These are phyloP conservation scores for Olyra latifolia DNA, from an alignment of 176 grass and related monocot species.

Conservation along the genomic window DNA sequence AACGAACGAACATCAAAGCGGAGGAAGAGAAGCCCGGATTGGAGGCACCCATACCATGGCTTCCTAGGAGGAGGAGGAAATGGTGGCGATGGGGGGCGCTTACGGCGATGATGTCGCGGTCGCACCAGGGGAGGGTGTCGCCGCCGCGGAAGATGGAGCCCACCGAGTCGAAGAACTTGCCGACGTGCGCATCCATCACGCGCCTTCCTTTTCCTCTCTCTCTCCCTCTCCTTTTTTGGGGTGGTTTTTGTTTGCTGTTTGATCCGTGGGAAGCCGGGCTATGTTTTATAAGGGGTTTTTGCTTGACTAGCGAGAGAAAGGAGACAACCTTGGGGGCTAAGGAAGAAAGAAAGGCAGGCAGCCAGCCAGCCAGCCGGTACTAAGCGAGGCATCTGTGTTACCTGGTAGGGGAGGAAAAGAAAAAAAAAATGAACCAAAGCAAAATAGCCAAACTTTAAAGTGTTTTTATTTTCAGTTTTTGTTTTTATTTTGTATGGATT, in stretches of 20 bases:
- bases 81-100: not conserved
- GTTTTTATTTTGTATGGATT: too few species aligned
- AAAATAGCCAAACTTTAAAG: too few species aligned
- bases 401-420: too few species aligned
- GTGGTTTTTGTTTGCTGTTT: conserved; percentile 16
- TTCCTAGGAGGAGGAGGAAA: not conserved
- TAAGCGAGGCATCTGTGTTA: too few species aligned
- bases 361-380: too few species aligned
- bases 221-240: not conserved
- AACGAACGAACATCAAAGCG: not conserved
- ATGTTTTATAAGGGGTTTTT: conserved; percentile 18
- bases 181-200: conserved; percentile 67
- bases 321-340: not conserved
- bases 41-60: not conserved
- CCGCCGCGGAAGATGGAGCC: conserved; percentile 72
- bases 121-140: conserved; percentile 73
- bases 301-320: not conserved
- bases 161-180: conserved; percentile 60
- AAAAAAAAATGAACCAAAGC: too few species aligned
- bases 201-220: not conserved
- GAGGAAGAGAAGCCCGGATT: not conserved
- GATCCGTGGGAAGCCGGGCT: conserved; percentile 22
- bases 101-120: conserved; percentile 77
- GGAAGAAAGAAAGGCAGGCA: too few species aligned
- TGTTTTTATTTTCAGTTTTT: too few species aligned